phyloP scores from a whole-genome alignment of 306 rosid species.

The Cicer judaicum region DNA sequence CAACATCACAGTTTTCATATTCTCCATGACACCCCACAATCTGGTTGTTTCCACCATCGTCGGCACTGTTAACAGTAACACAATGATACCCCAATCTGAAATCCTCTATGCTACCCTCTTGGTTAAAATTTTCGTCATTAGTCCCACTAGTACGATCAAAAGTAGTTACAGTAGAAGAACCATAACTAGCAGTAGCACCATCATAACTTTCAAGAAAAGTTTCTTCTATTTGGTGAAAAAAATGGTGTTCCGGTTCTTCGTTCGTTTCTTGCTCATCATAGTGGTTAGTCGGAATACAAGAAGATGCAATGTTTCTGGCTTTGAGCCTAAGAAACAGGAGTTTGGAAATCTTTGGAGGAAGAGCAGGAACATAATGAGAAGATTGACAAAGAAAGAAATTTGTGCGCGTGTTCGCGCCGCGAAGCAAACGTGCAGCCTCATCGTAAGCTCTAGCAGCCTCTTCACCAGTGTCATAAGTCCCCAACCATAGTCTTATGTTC shows the following conservation, averaged over 20 bases:
- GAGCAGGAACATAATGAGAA: constrained; percentile 42
- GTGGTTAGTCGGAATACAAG: constrained; percentile 19
- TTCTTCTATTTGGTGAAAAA: constrained; percentile 37
- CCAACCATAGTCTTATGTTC: constrained; percentile 55
- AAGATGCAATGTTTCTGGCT: constrained; percentile 47
- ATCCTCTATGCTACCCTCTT: constrained; percentile 31
- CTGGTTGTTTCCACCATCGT: constrained; percentile 35
- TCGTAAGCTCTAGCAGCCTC: constrained; percentile 63
- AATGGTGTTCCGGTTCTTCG: constrained; percentile 12
- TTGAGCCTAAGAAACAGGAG: constrained; percentile 55
- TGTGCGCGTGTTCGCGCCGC: constrained; percentile 55
- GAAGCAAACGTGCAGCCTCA: constrained; percentile 57
- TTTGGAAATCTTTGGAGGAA: constrained; percentile 58
- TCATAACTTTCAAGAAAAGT: constrained; percentile 32
- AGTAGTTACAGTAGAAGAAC: constrained; percentile 33
- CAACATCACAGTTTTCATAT: constrained; percentile 40
- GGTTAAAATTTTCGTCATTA: constrained; percentile 39
- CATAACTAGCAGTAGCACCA: constrained; percentile 21
- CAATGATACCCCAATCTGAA: constrained; percentile 22
- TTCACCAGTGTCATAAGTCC: constrained; percentile 60
- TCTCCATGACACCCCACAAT: constrained; percentile 19
- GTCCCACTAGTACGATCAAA: constrained; percentile 31
- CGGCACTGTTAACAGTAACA: constrained; percentile 18
- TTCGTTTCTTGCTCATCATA: constrained; percentile 31
- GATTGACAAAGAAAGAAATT: constrained; percentile 46